A percentile compares a stretch with the other conserved stretches of the same genome.
phyloP scores from a whole-genome alignment of 768 basidiomycete genomes.

The Collybiopsis luxurians region DNA sequence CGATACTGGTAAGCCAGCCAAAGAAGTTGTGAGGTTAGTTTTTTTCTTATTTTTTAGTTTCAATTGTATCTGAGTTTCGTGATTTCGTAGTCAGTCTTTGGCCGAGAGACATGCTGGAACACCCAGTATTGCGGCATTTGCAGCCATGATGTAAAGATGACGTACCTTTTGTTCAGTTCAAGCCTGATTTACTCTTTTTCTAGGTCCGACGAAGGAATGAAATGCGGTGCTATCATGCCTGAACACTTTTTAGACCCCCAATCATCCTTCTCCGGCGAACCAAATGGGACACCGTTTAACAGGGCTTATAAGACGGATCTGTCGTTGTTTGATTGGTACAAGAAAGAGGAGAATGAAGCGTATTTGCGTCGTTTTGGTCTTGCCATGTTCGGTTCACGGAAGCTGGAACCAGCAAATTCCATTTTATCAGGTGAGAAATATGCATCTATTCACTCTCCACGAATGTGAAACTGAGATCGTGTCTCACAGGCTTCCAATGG shows the following conservation, averaged over 20 bases:
- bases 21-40: background rate
- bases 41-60: constrained; percentile 11
- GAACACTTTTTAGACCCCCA: constrained; percentile 12
- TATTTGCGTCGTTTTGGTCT: constrained; percentile 18
- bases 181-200: constrained; percentile 10
- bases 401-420: background rate
- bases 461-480: background rate
- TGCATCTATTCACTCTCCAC: background rate
- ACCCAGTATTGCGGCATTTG: constrained; percentile 17
- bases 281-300: constrained; percentile 9
- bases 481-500: constrained; percentile 56
- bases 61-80: too few relatives aligned
- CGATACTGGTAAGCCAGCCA: constrained; percentile 14
- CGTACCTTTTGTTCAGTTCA: constrained; percentile 17
- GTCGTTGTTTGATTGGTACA: constrained; percentile 18
- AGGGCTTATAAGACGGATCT: constrained; percentile 7
- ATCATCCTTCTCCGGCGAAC: constrained; percentile 1
- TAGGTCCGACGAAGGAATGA: constrained; percentile 18
- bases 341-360: constrained; percentile 16
- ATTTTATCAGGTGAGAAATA: constrained; percentile 8
- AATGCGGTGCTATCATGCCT: constrained; percentile 11
- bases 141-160: constrained; percentile 10
- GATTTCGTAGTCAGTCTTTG: constrained; percentile 6
- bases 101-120: constrained; percentile 18
- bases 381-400: constrained; percentile 18